Percentiles rank a stretch among this genome's conserved stretches.
Conservation (phyloP, 306 rosid species). For the Cyclanthera cordifolia region DNA sequence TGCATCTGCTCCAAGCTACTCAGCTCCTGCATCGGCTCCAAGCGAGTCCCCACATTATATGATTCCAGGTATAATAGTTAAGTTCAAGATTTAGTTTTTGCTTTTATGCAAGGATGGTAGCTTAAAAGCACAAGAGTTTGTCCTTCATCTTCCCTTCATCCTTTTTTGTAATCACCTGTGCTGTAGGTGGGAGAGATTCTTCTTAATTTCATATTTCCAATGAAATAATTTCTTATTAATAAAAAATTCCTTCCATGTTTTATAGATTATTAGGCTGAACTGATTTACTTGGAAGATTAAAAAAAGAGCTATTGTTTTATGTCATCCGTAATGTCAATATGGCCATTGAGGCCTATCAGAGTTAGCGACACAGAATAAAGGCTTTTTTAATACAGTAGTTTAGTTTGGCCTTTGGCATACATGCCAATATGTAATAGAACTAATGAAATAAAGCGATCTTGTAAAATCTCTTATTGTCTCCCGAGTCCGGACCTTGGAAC, state of each 20-base stretch:
- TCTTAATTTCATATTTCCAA: no score
- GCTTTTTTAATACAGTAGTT: not conserved
- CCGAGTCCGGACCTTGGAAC: no score
- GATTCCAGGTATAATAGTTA: conserved; percentile 38
- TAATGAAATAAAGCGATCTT: no score
- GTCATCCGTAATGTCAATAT: not conserved
- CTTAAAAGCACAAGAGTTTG: not conserved
- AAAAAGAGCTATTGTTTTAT: not conserved
- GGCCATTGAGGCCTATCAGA: not conserved
- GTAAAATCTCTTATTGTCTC: no score
- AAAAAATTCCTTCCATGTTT: not conserved
- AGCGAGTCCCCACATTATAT: conserved; percentile 29
- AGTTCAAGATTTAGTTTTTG: not conserved
- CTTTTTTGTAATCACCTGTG: no score
- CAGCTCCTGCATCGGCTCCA: conserved; percentile 53
- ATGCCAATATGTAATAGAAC: not conserved
- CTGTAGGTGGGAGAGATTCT: no score
- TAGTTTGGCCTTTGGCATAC: not conserved
- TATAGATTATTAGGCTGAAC: not conserved
- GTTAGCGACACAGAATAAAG: not conserved
- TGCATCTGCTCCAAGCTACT: no score
- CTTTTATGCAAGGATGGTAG: not conserved
- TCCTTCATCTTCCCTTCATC: not conserved
- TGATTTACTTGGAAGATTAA: not conserved
- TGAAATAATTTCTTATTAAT: no score